Base-by-base conservation (phyloP, 331 rosid genomes). In the Quercus tomentella region DNA sequence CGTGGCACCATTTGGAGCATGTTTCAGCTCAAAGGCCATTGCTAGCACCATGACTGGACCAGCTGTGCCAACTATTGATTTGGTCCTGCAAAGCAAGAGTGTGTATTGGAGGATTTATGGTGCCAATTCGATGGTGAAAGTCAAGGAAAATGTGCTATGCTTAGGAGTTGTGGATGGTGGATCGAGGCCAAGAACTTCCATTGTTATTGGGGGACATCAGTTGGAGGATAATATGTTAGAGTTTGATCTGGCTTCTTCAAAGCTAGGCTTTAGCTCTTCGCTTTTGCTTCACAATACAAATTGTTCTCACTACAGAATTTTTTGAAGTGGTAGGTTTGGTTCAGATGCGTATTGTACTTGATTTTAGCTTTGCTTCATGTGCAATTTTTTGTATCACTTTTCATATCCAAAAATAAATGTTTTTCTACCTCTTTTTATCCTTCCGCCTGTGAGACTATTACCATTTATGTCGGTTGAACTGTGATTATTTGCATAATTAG, bases 191-290 rank as follows among this genome's bases (percentile, higher is more conserved):
- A 55, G 41, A 78, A 89, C 88, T 28, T 81, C 96, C 4, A 89
- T 91, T 25, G 89, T 80, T 3, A 87, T 91, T 63, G 96, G 96
- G 2, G 93, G 86, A 4, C 86, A 81, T 52, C 96, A 91, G 15
- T 65, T 88, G 65, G 89, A 89, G 84, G 82, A 89, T 26, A 87
- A 82, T 65, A 74, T 91, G 30, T 22, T 91, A n/a, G 89, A 89
- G 57, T 84, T 89, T 72, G 90, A 91, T 75, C 63, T 91, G 31
- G 86, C 84, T 3, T 22, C 80, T 6, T 88, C 91, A 0, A 86
- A 88, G 31, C 86, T 91, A 65, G 92, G 97, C 2, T 91, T 91
- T 63, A 67, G 89, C 45, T 74, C 86, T 7, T 81, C 86, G 0
- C 57, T 91, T 1, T 51, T 86, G 51, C 73, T 78, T 57, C 63